A percentile compares a stretch with the other conserved stretches of the same genome.
Conservation (phyloP, 345 rosid genomes). For the Populus nigra region DNA sequence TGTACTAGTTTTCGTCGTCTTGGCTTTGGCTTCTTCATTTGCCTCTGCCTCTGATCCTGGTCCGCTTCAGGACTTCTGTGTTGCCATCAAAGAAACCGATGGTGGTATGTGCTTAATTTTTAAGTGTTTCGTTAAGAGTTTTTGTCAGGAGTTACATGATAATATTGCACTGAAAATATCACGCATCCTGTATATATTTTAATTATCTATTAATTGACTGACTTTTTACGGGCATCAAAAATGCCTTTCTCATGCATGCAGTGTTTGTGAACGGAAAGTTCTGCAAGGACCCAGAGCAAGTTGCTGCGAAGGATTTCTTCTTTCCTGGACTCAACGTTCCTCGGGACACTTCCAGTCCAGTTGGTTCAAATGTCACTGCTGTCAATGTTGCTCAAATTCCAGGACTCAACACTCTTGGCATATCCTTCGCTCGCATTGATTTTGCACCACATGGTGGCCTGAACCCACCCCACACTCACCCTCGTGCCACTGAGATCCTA, state of each 20-base stretch:
- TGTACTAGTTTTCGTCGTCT: background rate
- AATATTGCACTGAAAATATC: background rate
- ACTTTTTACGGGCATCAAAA: background rate
- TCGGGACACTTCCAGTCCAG: background rate
- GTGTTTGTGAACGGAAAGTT: conserved; percentile 11
- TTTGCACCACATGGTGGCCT: too few relatives aligned
- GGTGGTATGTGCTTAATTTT: background rate
- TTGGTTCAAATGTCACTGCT: background rate
- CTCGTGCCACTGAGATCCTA: too few relatives aligned
- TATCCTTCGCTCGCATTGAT: background rate
- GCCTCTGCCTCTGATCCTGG: conserved; percentile 6
- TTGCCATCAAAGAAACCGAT: background rate
- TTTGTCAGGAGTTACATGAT: too few relatives aligned
- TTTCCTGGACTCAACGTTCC: background rate
- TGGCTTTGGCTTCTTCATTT: background rate
- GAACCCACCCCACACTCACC: too few relatives aligned
- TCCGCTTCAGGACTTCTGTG: conserved; percentile 20
- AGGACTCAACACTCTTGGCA: conserved; percentile 19
- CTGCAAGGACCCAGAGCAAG: conserved; percentile 11
- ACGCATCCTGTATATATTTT: background rate
- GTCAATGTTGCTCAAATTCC: background rate
- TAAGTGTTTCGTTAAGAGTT: too few relatives aligned
- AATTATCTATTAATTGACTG: background rate
- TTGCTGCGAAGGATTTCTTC: background rate
- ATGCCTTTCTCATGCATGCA: background rate